phyloP scores from a whole-genome alignment of 768 basidiomycete genomes.

The Lactifluus hygrophoroides region DNA sequence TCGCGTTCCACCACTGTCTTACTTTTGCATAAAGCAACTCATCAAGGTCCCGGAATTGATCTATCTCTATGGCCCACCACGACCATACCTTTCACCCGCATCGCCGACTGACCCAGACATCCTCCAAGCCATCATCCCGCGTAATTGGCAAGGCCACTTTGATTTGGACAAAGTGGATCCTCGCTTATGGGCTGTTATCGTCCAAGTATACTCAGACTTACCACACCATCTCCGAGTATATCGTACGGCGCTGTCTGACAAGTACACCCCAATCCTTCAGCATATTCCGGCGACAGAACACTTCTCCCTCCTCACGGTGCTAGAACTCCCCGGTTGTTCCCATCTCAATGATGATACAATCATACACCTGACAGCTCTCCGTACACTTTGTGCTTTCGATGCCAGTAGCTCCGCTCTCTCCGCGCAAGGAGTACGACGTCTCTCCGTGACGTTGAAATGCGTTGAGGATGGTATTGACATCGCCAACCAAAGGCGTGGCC shows the following conservation, averaged over 20 bases:
- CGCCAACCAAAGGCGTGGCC: conserved; percentile 19
- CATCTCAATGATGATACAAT: conserved; percentile 55
- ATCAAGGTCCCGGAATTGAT: conserved; percentile 38
- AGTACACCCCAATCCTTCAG: conserved; percentile 49
- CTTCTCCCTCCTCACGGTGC: conserved; percentile 57
- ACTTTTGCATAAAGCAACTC: conserved; percentile 42
- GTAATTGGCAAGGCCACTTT: conserved; percentile 8
- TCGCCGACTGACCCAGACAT: conserved; percentile 26
- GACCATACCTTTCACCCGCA: conserved; percentile 29
- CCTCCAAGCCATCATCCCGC: conserved; percentile 36
- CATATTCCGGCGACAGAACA: conserved; percentile 41
- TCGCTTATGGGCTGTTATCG: conserved; percentile 50
- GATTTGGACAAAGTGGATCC: conserved; percentile 37
- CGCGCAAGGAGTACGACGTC: conserved; percentile 41
- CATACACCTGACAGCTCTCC: conserved; percentile 40
- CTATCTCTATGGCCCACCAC: conserved; percentile 28
- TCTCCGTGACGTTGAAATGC: conserved; percentile 42
- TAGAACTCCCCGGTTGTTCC: conserved; percentile 48
- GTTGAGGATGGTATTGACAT: conserved; percentile 26
- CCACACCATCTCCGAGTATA: conserved; percentile 37
- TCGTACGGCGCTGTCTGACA: conserved; percentile 45
- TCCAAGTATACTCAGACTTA: conserved; percentile 49
- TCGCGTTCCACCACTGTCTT: conserved; percentile 42
- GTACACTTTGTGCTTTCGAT: conserved; percentile 55
- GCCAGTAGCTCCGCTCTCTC: conserved; percentile 46